phyloP scores from a whole-genome alignment of 495 filamentous ascomycete genomes.

The Neurospora sp. region DNA sequence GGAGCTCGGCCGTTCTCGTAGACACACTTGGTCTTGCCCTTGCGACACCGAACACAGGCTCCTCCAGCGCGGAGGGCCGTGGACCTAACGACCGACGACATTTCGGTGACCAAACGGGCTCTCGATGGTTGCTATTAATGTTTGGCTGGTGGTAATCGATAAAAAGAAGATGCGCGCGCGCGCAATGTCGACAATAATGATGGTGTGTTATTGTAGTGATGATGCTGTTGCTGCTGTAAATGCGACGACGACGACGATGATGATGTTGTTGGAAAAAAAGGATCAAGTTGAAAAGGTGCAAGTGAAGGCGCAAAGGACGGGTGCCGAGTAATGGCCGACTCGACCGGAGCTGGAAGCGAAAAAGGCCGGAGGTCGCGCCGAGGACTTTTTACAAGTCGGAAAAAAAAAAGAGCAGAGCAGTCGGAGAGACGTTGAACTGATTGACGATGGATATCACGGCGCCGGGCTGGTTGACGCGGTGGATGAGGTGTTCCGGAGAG shows the following conservation, averaged over 20 bases:
- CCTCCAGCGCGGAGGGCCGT: slow-evolving; percentile 43
- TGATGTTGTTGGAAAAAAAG: not conserved
- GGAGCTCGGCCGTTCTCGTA: slow-evolving; percentile 42
- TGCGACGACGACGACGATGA: no score
- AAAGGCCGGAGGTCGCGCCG: slow-evolving; percentile 11
- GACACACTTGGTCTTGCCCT: slow-evolving; percentile 45
- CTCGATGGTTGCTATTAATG: not conserved
- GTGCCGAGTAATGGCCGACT: slow-evolving; percentile 1
- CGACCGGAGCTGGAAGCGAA: slow-evolving; percentile 6
- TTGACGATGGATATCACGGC: not conserved
- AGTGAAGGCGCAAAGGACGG: not conserved
- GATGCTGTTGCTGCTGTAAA: not conserved
- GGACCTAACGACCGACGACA: slow-evolving; percentile 37
- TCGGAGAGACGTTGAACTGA: not conserved
- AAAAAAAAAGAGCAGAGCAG: not conserved
- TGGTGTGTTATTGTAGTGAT: not conserved
- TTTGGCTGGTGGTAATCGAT: not conserved
- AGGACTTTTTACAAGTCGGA: not conserved
- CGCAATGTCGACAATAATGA: not conserved
- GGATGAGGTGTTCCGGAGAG: not conserved
- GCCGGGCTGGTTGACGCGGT: not conserved
- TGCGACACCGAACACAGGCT: slow-evolving; percentile 44
- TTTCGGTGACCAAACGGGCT: slow-evolving; percentile 4
- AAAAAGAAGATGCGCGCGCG: not conserved
- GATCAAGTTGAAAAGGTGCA: not conserved